These are phyloP conservation scores for Fusarium sp. DNA, from an alignment of 2,329 filamentous ascomycete species.

Conservation along the genomic window DNA sequence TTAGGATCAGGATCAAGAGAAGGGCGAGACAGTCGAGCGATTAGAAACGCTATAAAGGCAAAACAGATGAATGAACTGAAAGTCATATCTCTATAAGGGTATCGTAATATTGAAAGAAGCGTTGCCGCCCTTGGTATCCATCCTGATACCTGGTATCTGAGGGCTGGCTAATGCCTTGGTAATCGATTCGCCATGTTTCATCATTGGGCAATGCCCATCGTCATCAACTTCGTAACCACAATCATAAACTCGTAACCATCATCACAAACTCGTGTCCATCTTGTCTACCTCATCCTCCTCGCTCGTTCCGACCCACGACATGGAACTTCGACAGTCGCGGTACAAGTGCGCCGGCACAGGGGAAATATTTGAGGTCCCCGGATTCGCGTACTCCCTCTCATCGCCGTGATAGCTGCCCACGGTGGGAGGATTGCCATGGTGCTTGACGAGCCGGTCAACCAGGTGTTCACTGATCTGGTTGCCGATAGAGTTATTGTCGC, in stretches of 20 bases:
- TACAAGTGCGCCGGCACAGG: not conserved
- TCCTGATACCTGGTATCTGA: too few relatives aligned
- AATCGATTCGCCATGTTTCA: too few relatives aligned
- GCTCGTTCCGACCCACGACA: not conserved
- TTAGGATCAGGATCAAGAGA: slow-evolving; percentile 32
- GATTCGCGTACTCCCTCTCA: slow-evolving; percentile 5
- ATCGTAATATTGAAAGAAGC: too few relatives aligned
- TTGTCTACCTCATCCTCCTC: not conserved
- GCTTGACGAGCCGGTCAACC: not conserved
- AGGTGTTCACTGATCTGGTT: not conserved
- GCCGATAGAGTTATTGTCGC: not conserved
- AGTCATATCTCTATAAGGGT: too few relatives aligned
- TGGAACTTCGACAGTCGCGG: slow-evolving; percentile 6
- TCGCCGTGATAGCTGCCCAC: slow-evolving; percentile 15
- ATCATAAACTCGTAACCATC: too few relatives aligned
- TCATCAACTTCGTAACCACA: too few relatives aligned
- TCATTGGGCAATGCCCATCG: too few relatives aligned
- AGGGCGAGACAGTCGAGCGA: not conserved
- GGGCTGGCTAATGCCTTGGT: too few relatives aligned
- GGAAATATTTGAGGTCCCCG: not conserved
- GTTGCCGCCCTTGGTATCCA: too few relatives aligned
- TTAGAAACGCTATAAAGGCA: too few relatives aligned
- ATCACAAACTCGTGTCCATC: not conserved
- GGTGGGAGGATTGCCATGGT: not conserved
- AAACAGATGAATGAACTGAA: too few relatives aligned